Evolutionary conservation across 306 rosid genomes (phyloP), one percentile per base, ranked within the genome.

Genomic region (Vigna angularis): DNA sequence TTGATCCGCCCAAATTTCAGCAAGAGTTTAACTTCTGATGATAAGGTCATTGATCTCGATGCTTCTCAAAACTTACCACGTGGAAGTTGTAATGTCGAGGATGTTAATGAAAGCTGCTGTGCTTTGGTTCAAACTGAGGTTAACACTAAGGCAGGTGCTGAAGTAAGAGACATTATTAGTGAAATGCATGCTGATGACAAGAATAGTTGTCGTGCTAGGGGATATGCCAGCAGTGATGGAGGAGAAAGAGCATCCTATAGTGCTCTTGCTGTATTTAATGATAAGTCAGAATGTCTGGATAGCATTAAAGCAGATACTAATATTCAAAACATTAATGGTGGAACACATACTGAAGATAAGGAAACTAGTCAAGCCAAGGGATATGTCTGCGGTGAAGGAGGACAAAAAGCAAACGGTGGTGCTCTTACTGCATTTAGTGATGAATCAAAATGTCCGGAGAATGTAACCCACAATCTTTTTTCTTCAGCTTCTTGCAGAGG

Each of bases 1-100:
- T 70, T 91, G 84, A 72, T 91, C 48, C 88, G 93, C 57, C 96
- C 96, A 4, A 83, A 70, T 68, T 89, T 91, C 83, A 66, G 72
- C 66, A 66, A 83, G 65, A 82, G 61, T 22, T 22, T 66, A 63
- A 70, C 86, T 34, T 10, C 72, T 52, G 75, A 61, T 55, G 74
- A 77, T 45, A 73, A 64, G 72, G 79, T 76, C 72, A 44, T 38
- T 10, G 38, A 68, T 68, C 61, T 42, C 36, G 74, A 59, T 66
- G 44, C 79, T 62, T 66, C 83, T 76, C 77, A 22, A 72, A 63
- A 58, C 73, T 49, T 58, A 12, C 78, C 66, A 47, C 78, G 55
- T 63, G 87, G 65, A 77, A 51, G 69, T 80, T 30, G 51, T 45
- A 18, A 45, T 67, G 64, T 77, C 16, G 77, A 77, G 53, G 72